Conservation (phyloP, 495 filamentous ascomycete species). For the Rhizodiscina lignyota region DNA sequence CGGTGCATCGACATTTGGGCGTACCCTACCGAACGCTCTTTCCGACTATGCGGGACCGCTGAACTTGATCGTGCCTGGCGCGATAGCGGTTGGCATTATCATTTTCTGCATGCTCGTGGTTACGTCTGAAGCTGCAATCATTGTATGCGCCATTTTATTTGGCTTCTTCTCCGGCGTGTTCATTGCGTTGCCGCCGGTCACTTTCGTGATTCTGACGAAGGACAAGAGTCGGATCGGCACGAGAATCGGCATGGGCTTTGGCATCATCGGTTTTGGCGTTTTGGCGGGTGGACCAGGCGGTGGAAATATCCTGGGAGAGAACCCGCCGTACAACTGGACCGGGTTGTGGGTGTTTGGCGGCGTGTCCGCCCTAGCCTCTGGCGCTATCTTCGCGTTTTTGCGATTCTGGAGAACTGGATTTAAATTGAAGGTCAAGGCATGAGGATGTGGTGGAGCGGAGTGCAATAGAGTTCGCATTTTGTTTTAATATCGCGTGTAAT, state of each 20-base stretch:
- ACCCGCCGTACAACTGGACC: no score
- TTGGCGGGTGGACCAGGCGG: conserved; percentile 57
- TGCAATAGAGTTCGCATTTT: no score
- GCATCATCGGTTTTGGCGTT: conserved; percentile 36
- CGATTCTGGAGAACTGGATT: neutral
- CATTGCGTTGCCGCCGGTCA: conserved; percentile 47
- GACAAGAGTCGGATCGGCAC: conserved; percentile 47
- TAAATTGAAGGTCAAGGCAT: neutral
- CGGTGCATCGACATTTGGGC: conserved; percentile 33
- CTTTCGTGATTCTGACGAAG: conserved; percentile 41
- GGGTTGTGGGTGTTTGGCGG: conserved; percentile 1
- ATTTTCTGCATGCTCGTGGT: conserved; percentile 44
- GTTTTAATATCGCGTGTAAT: no score
- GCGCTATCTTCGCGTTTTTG: neutral
- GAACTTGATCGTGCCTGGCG: conserved; percentile 45
- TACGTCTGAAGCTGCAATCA: conserved; percentile 30
- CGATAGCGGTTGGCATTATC: conserved; percentile 32
- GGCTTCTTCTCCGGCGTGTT: conserved; percentile 66
- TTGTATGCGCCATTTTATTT: conserved; percentile 45
- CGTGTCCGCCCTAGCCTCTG: neutral
- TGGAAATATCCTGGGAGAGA: conserved; percentile 42
- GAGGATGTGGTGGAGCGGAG: no score
- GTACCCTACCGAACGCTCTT: conserved; percentile 37
- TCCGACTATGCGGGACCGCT: conserved; percentile 43
- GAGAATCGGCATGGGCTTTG: conserved; percentile 53